These are phyloP conservation scores for Geotrichum histeridarum DNA, from an alignment of 1,139 yeast genomes.

Conservation along the genomic window DNA sequence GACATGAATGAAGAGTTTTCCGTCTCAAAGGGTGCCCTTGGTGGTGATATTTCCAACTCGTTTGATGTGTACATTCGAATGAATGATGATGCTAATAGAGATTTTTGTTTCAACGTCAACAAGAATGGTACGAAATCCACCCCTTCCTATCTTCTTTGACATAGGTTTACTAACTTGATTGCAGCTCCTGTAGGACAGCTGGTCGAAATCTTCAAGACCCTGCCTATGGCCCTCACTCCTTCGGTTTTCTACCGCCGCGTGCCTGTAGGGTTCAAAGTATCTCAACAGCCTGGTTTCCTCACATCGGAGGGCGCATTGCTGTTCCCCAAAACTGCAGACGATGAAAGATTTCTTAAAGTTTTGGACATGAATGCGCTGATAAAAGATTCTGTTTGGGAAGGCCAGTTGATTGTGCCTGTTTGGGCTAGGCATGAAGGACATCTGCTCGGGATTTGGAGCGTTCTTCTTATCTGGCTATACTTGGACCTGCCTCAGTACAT, in stretches of 20 bases:
- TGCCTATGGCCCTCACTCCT: constrained; percentile 79
- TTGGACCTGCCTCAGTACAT: constrained; percentile 85
- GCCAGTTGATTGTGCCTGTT: constrained; percentile 77
- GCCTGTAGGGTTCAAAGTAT: constrained; percentile 64
- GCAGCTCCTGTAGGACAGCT: constrained; percentile 50
- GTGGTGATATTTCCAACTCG: constrained; percentile 6
- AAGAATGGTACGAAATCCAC: constrained; percentile 32
- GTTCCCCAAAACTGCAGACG: constrained; percentile 56
- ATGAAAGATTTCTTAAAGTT: constrained; percentile 42
- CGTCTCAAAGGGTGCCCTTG: constrained; percentile 3
- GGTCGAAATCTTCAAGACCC: constrained; percentile 52
- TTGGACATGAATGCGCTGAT: constrained; percentile 41
- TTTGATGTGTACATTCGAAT: constrained; percentile 76
- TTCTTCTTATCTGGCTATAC: constrained; percentile 71
- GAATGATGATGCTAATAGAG: constrained; percentile 79
- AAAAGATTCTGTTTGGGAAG: constrained; percentile 72
- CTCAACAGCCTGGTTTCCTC: constrained; percentile 76
- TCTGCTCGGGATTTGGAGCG: constrained; percentile 43
- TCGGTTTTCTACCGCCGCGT: constrained; percentile 58
- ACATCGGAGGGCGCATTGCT: constrained; percentile 79
- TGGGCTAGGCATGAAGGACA: constrained; percentile 61
- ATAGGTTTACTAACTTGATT: background rate
- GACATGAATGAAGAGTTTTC: background rate
- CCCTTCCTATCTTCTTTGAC: constrained; percentile 29
- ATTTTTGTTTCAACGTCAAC: constrained; percentile 77